Evolutionary conservation across 2,329 filamentous ascomycete species (phyloP).

Genomic region (Ophiosphaerella herpotricha): DNA sequence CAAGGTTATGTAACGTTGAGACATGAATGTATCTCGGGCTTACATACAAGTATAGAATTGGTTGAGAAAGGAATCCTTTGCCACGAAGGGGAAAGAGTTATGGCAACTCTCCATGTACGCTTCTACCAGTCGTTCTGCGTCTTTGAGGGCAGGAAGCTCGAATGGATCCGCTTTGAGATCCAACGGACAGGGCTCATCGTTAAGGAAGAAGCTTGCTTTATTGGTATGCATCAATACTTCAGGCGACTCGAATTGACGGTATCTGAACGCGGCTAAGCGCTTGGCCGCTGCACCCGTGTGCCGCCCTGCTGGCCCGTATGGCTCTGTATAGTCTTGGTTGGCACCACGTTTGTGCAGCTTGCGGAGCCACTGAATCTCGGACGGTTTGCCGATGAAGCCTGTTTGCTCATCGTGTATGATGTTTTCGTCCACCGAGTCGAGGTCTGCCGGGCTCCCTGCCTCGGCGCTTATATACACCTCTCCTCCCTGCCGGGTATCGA

Average conservation of each 20-base stretch:
- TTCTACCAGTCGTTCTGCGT: slow-evolving; percentile 32
- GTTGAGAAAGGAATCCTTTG: slow-evolving; percentile 33
- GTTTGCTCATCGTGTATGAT: slow-evolving; percentile 23
- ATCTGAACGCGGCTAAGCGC: slow-evolving; percentile 14
- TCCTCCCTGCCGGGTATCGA: slow-evolving; percentile 7
- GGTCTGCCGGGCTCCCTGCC: slow-evolving; percentile 29
- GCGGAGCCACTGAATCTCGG: slow-evolving; percentile 32
- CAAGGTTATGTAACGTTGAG: background rate
- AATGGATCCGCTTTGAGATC: slow-evolving; percentile 26
- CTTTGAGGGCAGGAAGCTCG: slow-evolving; percentile 34
- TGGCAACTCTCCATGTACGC: slow-evolving; percentile 38
- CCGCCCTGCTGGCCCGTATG: slow-evolving; percentile 25
- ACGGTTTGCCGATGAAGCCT: slow-evolving; percentile 30
- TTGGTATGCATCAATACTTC: slow-evolving; percentile 17
- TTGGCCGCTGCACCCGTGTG: slow-evolving; percentile 12
- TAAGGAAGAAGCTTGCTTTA: slow-evolving; percentile 35
- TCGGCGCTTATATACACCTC: slow-evolving; percentile 30
- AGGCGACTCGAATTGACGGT: slow-evolving; percentile 13
- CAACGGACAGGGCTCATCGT: slow-evolving; percentile 28
- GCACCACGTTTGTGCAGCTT: slow-evolving; percentile 17
- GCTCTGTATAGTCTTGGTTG: background rate
- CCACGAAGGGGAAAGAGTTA: slow-evolving; percentile 31
- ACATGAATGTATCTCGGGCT: background rate
- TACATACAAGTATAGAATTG: slow-evolving; percentile 38
- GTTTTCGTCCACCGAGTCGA: slow-evolving; percentile 31